Percentiles rank a stretch among this genome's conserved stretches.
Conservation (phyloP, 2,329 filamentous ascomycete genomes). For the Elsinoe perseae region DNA sequence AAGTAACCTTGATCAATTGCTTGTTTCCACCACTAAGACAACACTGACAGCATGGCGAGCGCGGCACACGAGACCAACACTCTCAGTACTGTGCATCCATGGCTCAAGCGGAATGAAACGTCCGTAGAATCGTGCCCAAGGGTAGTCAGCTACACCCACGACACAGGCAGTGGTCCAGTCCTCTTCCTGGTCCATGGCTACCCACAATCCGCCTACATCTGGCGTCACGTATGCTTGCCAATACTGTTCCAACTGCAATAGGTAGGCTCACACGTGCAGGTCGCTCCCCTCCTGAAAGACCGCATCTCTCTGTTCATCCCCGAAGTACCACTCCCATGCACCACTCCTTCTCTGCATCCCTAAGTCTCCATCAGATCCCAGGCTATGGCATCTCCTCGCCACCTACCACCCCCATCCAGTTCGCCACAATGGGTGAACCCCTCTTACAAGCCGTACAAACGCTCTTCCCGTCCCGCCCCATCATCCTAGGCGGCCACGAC, state of each 20-base stretch:
- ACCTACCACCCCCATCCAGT: slow-evolving; percentile 27
- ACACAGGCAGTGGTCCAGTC: slow-evolving; percentile 30
- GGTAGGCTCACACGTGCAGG: slow-evolving; percentile 19
- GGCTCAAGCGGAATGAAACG: slow-evolving; percentile 25
- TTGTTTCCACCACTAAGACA: slow-evolving; percentile 12
- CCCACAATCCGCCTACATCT: slow-evolving; percentile 36
- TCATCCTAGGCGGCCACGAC: slow-evolving; percentile 45
- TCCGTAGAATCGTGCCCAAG: slow-evolving; percentile 25
- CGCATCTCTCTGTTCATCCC: slow-evolving; percentile 41
- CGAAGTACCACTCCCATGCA: slow-evolving; percentile 22
- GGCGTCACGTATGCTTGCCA: slow-evolving; percentile 25
- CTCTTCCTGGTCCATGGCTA: slow-evolving; percentile 42
- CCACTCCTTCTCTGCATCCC: background rate
- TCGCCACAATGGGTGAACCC: slow-evolving; percentile 33
- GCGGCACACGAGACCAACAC: slow-evolving; percentile 12
- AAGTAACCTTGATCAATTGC: slow-evolving; percentile 4
- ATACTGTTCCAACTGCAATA: slow-evolving; percentile 15
- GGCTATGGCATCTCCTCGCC: slow-evolving; percentile 41
- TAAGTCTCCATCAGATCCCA: slow-evolving; percentile 31
- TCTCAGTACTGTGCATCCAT: slow-evolving; percentile 26
- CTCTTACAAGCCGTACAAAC: slow-evolving; percentile 35
- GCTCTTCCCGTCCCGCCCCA: slow-evolving; percentile 28
- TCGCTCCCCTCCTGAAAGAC: slow-evolving; percentile 34
- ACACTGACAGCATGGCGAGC: background rate
- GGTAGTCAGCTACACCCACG: slow-evolving; percentile 29